Percentiles rank a stretch among this genome's conserved stretches.
These are phyloP conservation scores for Salix viminalis DNA, from an alignment of 345 rosid species.

Conservation along the genomic window DNA sequence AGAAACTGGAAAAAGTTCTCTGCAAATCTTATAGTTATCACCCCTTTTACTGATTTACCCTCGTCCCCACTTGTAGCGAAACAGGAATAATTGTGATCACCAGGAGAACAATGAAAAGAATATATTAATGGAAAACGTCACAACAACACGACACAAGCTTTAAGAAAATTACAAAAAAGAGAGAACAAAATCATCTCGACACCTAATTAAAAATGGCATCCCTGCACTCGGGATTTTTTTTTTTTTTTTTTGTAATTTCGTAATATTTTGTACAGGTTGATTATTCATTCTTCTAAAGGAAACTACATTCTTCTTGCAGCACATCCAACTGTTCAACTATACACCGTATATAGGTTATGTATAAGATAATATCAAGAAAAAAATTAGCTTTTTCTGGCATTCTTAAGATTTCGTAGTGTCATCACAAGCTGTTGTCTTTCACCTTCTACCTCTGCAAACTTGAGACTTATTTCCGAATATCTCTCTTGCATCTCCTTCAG, in stretches of 20 bases:
- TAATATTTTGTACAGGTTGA: conserved; percentile 38
- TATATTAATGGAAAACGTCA: neutral
- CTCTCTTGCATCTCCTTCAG: conserved; percentile 90
- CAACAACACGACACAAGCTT: no score
- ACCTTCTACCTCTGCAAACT: conserved; percentile 92
- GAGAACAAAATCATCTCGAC: no score
- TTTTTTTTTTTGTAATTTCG: conserved; percentile 1
- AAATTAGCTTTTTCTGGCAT: conserved; percentile 49
- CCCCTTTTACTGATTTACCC: no score
- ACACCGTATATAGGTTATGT: conserved; percentile 33
- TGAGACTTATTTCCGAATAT: conserved; percentile 85
- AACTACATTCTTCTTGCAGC: conserved; percentile 4
- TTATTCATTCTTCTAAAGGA: conserved; percentile 28
- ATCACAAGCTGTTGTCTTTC: conserved; percentile 89
- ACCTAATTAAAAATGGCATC: neutral
- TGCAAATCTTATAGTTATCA: no score
- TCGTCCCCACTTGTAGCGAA: no score
- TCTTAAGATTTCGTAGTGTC: conserved; percentile 73
- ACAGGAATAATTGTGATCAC: no score
- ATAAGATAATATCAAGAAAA: conserved; percentile 11
- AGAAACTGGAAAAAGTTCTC: no score
- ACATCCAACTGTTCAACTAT: conserved; percentile 28
- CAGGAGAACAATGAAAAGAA: no score
- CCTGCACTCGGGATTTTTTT: conserved; percentile 14
- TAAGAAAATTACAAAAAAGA: no score